Evolutionary conservation across 805 yeast genomes (phyloP).

Genomic region (Yamadazyma takamatsuzukensis): DNA sequence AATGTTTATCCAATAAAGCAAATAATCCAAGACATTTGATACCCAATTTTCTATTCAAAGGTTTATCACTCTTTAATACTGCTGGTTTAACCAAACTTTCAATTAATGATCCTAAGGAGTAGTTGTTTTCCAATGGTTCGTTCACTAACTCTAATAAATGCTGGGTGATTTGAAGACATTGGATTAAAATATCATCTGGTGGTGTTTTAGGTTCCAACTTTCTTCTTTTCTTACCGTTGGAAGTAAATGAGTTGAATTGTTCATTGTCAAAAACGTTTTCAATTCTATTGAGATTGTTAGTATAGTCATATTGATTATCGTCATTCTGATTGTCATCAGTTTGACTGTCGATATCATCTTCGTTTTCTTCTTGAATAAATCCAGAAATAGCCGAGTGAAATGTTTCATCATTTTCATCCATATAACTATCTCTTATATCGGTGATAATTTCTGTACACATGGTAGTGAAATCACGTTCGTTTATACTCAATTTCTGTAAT

Average conservation of each 20-base stretch:
- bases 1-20: slow-evolving; percentile 59
- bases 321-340: slow-evolving; percentile 16
- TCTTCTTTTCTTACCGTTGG: slow-evolving; percentile 17
- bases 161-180: slow-evolving; percentile 66
- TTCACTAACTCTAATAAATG: slow-evolving; percentile 65
- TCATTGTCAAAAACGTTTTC: slow-evolving; percentile 14
- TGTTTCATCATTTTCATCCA: slow-evolving; percentile 46
- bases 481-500: slow-evolving; percentile 65
- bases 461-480: slow-evolving; percentile 79
- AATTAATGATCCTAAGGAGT: slow-evolving; percentile 63
- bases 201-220: slow-evolving; percentile 39
- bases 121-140: slow-evolving; percentile 61
- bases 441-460: slow-evolving; percentile 83
- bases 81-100: slow-evolving; percentile 81
- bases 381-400: slow-evolving; percentile 45
- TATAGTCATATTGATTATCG: slow-evolving; percentile 13
- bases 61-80: slow-evolving; percentile 46
- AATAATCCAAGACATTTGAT: slow-evolving; percentile 75
- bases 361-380: slow-evolving; percentile 19
- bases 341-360: slow-evolving; percentile 16
- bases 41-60: slow-evolving; percentile 60
- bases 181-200: slow-evolving; percentile 47
- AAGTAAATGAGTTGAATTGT: slow-evolving; percentile 6
- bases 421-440: slow-evolving; percentile 71
- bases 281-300: slow-evolving; percentile 12